These are phyloP conservation scores for Syncephalastrum monosporum DNA, from an alignment of 371 early-diverging fungal species.

Conservation along the genomic window DNA sequence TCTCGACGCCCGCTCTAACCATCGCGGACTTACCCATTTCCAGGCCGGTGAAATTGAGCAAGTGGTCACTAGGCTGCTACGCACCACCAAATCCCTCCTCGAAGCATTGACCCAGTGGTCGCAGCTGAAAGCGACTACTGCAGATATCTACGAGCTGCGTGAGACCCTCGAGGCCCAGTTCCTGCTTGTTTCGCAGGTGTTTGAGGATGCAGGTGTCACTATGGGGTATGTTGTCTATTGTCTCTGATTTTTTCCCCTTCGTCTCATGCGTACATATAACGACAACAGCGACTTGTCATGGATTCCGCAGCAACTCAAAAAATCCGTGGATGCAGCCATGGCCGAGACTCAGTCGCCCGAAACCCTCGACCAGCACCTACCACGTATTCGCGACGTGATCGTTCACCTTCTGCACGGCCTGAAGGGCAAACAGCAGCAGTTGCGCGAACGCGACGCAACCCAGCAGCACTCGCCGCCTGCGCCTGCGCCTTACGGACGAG, in stretches of 20 bases:
- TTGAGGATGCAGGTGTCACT: conserved; percentile 51
- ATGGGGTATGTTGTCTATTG: conserved; percentile 45
- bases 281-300: conserved; percentile 51
- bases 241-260: background rate
- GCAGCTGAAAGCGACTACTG: conserved; percentile 37
- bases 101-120: conserved; percentile 65
- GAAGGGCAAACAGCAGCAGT: conserved; percentile 56
- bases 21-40: background rate
- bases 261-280: background rate
- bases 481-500: conserved; percentile 10
- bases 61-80: conserved; percentile 58
- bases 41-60: conserved; percentile 59
- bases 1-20: background rate
- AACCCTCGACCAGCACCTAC: conserved; percentile 55
- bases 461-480: conserved; percentile 17
- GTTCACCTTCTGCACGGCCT: conserved; percentile 62
- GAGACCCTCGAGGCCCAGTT: conserved; percentile 59
- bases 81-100: conserved; percentile 58
- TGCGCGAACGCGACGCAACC: conserved; percentile 37
- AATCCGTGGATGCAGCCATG: conserved; percentile 54
- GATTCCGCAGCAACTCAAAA: conserved; percentile 57
- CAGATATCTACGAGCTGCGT: conserved; percentile 57
- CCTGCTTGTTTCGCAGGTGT: conserved; percentile 53
- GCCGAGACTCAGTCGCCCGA: conserved; percentile 54
- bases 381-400: conserved; percentile 63